Percentiles rank a stretch among this genome's conserved stretches.
Conservation (phyloP, 163 green algal species). For the Chloromonas sp. region DNA sequence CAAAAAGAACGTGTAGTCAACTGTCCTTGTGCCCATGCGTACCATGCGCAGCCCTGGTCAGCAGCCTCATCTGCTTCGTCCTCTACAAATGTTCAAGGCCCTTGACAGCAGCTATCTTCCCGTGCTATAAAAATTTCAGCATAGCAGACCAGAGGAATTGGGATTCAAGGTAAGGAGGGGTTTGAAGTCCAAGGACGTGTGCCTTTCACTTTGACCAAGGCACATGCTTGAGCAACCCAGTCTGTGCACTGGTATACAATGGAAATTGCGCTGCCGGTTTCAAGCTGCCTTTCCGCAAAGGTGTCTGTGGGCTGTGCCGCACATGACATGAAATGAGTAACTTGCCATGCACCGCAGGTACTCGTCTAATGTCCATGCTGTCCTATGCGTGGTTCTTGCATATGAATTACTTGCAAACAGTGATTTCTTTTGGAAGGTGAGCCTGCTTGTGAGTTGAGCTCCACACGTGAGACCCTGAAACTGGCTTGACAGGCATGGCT, state of each 20-base stretch:
- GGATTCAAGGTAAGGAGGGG: slow-evolving; percentile 10
- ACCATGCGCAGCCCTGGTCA: slow-evolving; percentile 9
- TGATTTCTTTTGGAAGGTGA: slow-evolving; percentile 17
- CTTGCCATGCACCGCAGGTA: slow-evolving; percentile 10
- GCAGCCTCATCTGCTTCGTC: slow-evolving; percentile 4
- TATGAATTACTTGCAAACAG: background rate
- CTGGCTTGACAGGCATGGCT: no score
- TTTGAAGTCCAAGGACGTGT: no score
- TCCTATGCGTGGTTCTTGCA: slow-evolving; percentile 13
- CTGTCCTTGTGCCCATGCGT: background rate
- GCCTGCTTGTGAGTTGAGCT: background rate
- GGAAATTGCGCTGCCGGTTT: no score
- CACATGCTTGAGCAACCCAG: no score
- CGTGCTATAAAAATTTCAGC: slow-evolving; percentile 6
- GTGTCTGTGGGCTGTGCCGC: background rate
- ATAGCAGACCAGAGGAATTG: slow-evolving; percentile 12
- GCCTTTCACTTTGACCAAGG: no score
- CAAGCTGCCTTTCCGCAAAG: background rate
- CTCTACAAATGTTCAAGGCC: slow-evolving; percentile 11
- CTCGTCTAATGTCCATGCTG: slow-evolving; percentile 5
- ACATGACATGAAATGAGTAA: background rate
- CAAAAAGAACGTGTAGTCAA: background rate
- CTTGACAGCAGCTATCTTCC: slow-evolving; percentile 2
- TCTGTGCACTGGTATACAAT: no score
- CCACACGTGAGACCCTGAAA: no score